Evolutionary conservation across 768 basidiomycete species (phyloP).

Genomic region (Rhodosporidiobolus odoratus): DNA sequence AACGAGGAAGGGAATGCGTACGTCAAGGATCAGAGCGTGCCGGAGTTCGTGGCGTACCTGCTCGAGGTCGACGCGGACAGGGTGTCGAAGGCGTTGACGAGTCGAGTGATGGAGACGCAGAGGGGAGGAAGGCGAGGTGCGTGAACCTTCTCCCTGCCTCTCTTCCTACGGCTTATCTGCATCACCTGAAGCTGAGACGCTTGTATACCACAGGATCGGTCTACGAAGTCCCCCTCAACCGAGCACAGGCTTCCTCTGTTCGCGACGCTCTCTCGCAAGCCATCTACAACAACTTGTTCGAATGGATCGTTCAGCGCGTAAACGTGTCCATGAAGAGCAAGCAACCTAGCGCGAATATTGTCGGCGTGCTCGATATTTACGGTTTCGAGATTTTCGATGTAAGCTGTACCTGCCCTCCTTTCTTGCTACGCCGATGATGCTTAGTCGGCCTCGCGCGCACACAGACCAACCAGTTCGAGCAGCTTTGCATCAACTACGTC

Average conservation of each 20-base stretch:
- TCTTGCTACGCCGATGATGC: not conserved
- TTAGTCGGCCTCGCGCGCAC: not conserved
- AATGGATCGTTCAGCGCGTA: conserved; percentile 96
- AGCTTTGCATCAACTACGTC: conserved; percentile 99
- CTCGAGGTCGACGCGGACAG: conserved; percentile 75
- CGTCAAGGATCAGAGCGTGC: conserved; percentile 76
- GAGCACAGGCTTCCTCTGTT: conserved; percentile 79
- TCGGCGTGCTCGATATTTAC: conserved; percentile 97
- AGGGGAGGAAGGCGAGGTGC: conserved; percentile 69
- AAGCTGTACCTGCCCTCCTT: not conserved
- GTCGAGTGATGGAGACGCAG: conserved; percentile 82
- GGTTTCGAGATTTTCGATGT: conserved; percentile 97
- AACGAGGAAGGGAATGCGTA: conserved; percentile 80
- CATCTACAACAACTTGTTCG: conserved; percentile 96
- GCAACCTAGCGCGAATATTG: conserved; percentile 64
- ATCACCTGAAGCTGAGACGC: not conserved
- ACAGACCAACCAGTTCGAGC: conserved; percentile 90
- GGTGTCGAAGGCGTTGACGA: conserved; percentile 81
- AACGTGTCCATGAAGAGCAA: conserved; percentile 95
- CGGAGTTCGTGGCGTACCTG: conserved; percentile 89
- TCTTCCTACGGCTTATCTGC: not conserved
- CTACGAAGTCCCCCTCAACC: conserved; percentile 87
- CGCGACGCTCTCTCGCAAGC: conserved; percentile 91
- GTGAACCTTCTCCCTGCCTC: conserved; percentile 2
- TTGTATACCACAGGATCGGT: conserved; percentile 58